Percentiles rank a stretch among this genome's conserved stretches.
Evolutionary conservation across 345 rosid genomes (phyloP).

Genomic region (Toxicodendron radicans): DNA sequence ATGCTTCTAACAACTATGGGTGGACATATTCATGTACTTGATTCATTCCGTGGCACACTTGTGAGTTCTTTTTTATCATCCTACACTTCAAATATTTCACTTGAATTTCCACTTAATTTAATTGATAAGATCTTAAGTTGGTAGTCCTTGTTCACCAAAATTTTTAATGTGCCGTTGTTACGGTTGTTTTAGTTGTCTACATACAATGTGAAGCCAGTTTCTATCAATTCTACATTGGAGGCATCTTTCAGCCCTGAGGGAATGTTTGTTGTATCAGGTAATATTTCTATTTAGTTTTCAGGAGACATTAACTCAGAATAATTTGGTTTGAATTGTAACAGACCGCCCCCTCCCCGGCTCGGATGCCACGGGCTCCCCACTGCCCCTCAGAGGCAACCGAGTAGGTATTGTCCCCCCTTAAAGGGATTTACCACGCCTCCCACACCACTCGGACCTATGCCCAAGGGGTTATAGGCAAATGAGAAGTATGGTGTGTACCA

Average conservation of each 20-base stretch:
- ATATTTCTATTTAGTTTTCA: not conserved
- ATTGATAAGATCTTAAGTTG: not conserved
- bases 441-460: no score
- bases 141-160: not conserved
- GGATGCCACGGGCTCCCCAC: no score
- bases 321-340: conserved; percentile 9
- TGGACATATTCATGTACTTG: conserved; percentile 89
- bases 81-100: not conserved
- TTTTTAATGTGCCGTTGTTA: conserved; percentile 11
- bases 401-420: no score
- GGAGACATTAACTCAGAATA: not conserved
- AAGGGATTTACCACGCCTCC: no score
- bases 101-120: not conserved
- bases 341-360: no score
- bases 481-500: no score
- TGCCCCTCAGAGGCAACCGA: no score
- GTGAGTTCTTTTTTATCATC: conserved; percentile 35
- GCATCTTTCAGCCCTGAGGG: conserved; percentile 99
- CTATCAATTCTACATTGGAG: conserved; percentile 76
- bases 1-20: conserved; percentile 90
- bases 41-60: conserved; percentile 90
- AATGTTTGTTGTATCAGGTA: conserved; percentile 90
- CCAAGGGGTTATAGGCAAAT: no score
- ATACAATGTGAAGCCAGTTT: conserved; percentile 81
- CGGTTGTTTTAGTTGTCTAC: conserved; percentile 60